These are phyloP conservation scores for Triangularia setosa DNA, from an alignment of 2,329 filamentous ascomycete genomes.

Conservation along the genomic window DNA sequence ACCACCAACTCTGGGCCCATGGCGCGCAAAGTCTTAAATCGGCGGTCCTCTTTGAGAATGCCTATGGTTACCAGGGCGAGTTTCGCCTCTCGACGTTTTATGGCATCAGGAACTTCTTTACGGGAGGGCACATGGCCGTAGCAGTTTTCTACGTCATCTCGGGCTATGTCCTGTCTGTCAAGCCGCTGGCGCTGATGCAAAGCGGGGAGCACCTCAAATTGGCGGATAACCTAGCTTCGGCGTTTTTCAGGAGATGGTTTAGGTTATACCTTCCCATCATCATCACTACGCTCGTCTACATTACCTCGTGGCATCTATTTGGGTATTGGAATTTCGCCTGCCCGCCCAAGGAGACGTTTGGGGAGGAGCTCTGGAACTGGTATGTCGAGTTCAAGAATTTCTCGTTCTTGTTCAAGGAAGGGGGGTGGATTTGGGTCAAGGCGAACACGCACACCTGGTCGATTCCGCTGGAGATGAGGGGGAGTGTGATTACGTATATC, in stretches of 20 bases:
- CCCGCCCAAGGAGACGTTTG: constrained; percentile 38
- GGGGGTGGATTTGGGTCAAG: constrained; percentile 49
- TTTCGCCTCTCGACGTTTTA: constrained; percentile 52
- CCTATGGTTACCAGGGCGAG: constrained; percentile 47
- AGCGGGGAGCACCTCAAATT: constrained; percentile 38
- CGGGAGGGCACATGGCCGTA: constrained; percentile 58
- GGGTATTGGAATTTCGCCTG: constrained; percentile 41
- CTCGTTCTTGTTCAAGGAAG: constrained; percentile 60
- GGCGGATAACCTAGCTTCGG: constrained; percentile 40
- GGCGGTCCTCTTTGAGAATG: constrained; percentile 45
- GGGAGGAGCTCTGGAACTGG: constrained; percentile 47
- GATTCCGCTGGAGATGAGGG: constrained; percentile 60
- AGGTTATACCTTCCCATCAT: constrained; percentile 51
- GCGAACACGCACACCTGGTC: constrained; percentile 61
- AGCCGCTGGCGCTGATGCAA: constrained; percentile 45
- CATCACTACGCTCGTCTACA: constrained; percentile 49
- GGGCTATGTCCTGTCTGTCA: constrained; percentile 52
- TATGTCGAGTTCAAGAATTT: constrained; percentile 63
- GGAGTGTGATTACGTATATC: constrained; percentile 61
- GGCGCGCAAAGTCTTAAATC: constrained; percentile 23
- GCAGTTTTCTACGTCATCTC: constrained; percentile 48
- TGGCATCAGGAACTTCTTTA: constrained; percentile 57
- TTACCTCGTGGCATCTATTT: constrained; percentile 51
- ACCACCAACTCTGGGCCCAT: constrained; percentile 58
- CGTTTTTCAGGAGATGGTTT: constrained; percentile 47